phyloP scores from a whole-genome alignment of 1,284 basidiomycete species.

The Kalmanozyma brasiliensis region DNA sequence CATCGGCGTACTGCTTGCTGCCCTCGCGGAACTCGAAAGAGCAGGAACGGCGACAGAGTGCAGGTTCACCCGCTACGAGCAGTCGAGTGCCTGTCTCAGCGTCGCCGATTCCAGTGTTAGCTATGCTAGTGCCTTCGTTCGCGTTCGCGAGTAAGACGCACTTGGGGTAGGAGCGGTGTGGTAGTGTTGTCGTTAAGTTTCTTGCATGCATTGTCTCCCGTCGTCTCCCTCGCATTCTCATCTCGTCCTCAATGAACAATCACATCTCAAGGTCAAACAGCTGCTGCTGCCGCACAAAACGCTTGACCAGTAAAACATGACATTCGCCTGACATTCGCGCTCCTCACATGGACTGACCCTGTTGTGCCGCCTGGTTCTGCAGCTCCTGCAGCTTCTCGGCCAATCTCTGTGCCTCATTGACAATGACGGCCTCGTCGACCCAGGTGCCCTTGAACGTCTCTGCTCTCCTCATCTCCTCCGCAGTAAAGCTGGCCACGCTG shows the following conservation, averaged over 20 bases:
- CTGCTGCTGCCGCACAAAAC: too few species aligned
- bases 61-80: conserved; percentile 69
- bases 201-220: too few species aligned
- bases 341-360: too few species aligned
- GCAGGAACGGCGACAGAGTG: conserved; percentile 57
- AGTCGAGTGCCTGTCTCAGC: conserved; percentile 81
- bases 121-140: conserved; percentile 83
- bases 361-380: conserved; percentile 30
- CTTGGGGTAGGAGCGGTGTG: too few species aligned
- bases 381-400: conserved; percentile 61
- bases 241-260: too few species aligned
- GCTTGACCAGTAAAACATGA: too few species aligned
- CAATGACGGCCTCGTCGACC: conserved; percentile 71
- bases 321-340: too few species aligned
- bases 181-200: too few species aligned
- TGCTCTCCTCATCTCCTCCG: conserved; percentile 86
- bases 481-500: conserved; percentile 72
- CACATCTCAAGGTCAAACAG: too few species aligned
- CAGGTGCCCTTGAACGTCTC: conserved; percentile 90
- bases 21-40: conserved; percentile 76
- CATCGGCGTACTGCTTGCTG: conserved; percentile 87
- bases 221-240: too few species aligned
- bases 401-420: conserved; percentile 60
- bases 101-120: conserved; percentile 88
- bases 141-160: conserved; percentile 20